phyloP scores from a whole-genome alignment of 345 rosid genomes.

The Aegle marmelos region DNA sequence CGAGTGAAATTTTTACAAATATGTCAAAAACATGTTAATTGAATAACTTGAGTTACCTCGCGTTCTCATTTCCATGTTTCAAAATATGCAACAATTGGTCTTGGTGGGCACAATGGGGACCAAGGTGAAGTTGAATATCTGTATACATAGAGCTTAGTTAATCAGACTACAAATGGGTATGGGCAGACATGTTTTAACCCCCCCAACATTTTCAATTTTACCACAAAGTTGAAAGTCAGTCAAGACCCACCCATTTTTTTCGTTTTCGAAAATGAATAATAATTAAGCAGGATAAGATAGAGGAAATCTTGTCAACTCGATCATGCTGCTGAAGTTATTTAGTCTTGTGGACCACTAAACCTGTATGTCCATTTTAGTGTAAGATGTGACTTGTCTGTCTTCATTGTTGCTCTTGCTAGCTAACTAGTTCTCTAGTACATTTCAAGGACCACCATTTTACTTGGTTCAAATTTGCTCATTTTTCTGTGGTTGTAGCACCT shows the following conservation, averaged over 20 bases:
- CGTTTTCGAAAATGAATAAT: neutral
- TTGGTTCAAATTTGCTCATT: conserved; percentile 27
- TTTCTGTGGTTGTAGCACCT: conserved; percentile 18
- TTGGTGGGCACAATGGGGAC: neutral
- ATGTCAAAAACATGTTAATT: no score
- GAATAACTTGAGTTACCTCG: neutral
- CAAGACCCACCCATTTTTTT: neutral
- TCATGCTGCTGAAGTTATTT: conserved; percentile 1
- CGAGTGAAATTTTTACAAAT: neutral
- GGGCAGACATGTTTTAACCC: neutral
- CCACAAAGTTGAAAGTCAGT: neutral
- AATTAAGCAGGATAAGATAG: neutral
- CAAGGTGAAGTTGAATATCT: neutral
- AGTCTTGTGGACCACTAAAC: conserved; percentile 24
- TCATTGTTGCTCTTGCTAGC: conserved; percentile 13
- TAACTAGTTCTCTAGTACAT: conserved; percentile 5
- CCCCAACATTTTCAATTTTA: neutral
- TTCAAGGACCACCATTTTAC: conserved; percentile 28
- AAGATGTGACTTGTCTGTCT: conserved; percentile 47
- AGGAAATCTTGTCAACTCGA: conserved; percentile 8
- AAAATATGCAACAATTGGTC: neutral
- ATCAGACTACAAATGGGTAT: neutral
- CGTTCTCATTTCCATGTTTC: neutral
- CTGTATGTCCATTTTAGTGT: conserved; percentile 23
- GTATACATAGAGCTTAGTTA: neutral